Base-by-base conservation (phyloP, 352 stramenopile genomes). In the Phytophthora pini region DNA sequence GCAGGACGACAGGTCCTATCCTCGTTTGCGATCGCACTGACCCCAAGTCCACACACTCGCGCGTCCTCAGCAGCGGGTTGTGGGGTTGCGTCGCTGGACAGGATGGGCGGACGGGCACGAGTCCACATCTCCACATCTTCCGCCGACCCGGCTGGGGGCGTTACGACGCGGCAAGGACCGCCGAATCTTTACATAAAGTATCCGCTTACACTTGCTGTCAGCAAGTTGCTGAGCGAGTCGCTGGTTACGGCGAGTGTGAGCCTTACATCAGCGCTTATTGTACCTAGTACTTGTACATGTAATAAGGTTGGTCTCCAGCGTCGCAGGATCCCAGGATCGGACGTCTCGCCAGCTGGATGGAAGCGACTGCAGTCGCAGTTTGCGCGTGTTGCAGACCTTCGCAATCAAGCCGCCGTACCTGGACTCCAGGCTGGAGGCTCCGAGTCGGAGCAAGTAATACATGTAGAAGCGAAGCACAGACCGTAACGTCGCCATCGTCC, bases 111-210 rank as follows among this genome's bases (percentile, higher is more conserved):
- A 56, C 59, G 9, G 50, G 49, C 41, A 56, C 24, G 10, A n/a
- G 34, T 41, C 38, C 61, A 68, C 52, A 62, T 57, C 53, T 63
- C 48, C 53, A 54, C 53, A 59, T 69, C 61, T 65, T 69, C 61
- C 40, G 38, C 32, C 26, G 53, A 4, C 50, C 13, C 45, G 53
- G 46, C 36, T 62, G 61, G 51, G 48, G 17, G 8, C 34, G 5
- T 45, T 57, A 24, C 36, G 10, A 40, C 17, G 2, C 36, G 17
- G 27, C 17, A 39, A 24, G 29, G 8, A 27, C 38, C 8, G 48
- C 46, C 46, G 31, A 49, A 13, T 48, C 46, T 58, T 58, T 62
- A 69, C 46, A 22, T 41, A 41, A 41, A 17, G 11, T 20, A 10
- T 7, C 36, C 26, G 40, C 17, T 20, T 20, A 20, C 17, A 17